phyloP scores from a whole-genome alignment of 169 alveolate genomes.

The Toxoplasma gondii region DNA sequence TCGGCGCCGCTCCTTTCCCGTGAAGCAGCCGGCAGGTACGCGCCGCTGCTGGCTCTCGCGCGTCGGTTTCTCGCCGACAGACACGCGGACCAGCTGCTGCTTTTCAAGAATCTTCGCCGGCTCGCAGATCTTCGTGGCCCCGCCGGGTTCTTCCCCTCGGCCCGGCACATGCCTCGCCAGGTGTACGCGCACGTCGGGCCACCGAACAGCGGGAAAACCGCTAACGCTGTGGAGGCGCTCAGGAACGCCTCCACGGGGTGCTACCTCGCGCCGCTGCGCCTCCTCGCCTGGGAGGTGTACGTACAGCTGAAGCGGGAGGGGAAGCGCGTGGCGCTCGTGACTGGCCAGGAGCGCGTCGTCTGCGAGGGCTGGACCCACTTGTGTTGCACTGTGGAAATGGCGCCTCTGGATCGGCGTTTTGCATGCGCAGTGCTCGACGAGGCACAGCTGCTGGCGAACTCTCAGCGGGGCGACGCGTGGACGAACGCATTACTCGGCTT shows the following conservation, averaged over 20 bases:
- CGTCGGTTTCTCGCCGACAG: constrained; percentile 4
- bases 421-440: constrained; percentile 93
- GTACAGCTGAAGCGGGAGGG: constrained; percentile 78
- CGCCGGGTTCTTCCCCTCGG: constrained; percentile 42
- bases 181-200: constrained; percentile 90
- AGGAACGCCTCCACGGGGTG: constrained; percentile 84
- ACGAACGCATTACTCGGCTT: constrained; percentile 88
- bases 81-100: neutral
- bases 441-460: constrained; percentile 89
- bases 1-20: neutral
- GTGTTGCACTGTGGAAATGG: constrained; percentile 92
- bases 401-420: constrained; percentile 79
- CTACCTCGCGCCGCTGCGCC: constrained; percentile 92
- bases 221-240: constrained; percentile 84
- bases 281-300: constrained; percentile 92
- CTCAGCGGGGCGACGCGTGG: constrained; percentile 92
- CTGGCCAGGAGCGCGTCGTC: constrained; percentile 87
- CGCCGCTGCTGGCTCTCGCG: constrained; percentile 16
- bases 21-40: neutral
- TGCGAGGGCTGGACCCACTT: constrained; percentile 79
- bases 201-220: constrained; percentile 94
- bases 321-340: constrained; percentile 80
- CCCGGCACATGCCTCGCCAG: constrained; percentile 75
- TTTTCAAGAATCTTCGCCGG: neutral
- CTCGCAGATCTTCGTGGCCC: constrained; percentile 52